Percentiles rank a stretch among this genome's conserved stretches.
phyloP scores from a whole-genome alignment of 2,329 filamentous ascomycete genomes.

The Aureobasidium sp. region DNA sequence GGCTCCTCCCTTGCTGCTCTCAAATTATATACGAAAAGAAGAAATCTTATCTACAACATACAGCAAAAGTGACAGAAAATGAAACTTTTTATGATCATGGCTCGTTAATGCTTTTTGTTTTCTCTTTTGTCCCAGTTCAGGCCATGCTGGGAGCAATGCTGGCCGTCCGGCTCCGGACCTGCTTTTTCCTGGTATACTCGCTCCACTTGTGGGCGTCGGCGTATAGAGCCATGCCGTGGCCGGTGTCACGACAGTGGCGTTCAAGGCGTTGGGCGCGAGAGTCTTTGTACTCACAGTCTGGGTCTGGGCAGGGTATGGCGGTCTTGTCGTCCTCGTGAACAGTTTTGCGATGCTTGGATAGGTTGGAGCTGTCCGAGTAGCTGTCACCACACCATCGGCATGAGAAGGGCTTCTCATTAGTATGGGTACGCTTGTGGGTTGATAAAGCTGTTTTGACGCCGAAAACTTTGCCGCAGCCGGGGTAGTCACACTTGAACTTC shows the following conservation, averaged over 20 bases:
- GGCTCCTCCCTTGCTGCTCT: neutral
- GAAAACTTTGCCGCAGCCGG: constrained; percentile 50
- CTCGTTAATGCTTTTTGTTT: neutral
- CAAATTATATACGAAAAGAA: constrained; percentile 1
- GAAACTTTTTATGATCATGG: constrained; percentile 5
- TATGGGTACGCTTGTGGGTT: constrained; percentile 62
- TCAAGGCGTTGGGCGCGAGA: constrained; percentile 3
- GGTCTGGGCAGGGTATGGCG: constrained; percentile 1
- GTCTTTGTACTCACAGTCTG: constrained; percentile 8
- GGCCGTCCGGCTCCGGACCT: constrained; percentile 4
- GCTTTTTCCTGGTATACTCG: constrained; percentile 10
- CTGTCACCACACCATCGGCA: constrained; percentile 29
- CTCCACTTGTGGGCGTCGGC: constrained; percentile 7
- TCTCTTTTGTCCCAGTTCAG: neutral
- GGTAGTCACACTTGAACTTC: constrained; percentile 50
- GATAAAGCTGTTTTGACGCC: constrained; percentile 62
- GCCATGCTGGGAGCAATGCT: constrained; percentile 11
- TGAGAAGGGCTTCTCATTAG: constrained; percentile 49
- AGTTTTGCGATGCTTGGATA: constrained; percentile 25
- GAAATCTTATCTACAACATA: constrained; percentile 6
- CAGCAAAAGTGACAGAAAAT: neutral
- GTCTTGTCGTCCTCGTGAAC: constrained; percentile 15
- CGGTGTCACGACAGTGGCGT: constrained; percentile 11
- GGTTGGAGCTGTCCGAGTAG: constrained; percentile 31
- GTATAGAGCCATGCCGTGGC: constrained; percentile 3